Percentiles rank a stretch among this genome's conserved stretches.
phyloP scores from a whole-genome alignment of 148 eudicot genomes.

The Silene conica region DNA sequence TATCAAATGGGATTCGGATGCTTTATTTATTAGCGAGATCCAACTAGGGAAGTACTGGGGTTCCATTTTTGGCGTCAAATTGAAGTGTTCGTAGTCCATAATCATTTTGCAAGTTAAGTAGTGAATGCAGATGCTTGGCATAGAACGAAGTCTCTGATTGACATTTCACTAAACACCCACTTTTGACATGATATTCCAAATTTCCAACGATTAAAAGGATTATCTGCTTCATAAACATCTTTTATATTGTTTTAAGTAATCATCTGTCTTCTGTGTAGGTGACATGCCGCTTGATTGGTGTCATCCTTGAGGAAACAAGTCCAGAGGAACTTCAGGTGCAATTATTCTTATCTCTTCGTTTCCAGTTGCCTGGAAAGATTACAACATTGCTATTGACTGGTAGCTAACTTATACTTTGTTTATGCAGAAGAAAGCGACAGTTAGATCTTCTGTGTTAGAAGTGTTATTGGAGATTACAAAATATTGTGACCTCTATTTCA shows the following conservation, averaged over 20 bases:
- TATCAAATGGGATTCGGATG: neutral
- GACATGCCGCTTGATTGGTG: constrained; percentile 86
- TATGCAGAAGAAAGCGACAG: constrained; percentile 82
- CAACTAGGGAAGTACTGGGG: neutral
- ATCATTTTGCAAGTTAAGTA: no score
- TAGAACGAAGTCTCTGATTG: no score
- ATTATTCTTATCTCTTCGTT: neutral
- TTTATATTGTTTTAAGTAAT: no score
- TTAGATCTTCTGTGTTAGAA: constrained; percentile 82
- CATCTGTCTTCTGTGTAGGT: constrained; percentile 40
- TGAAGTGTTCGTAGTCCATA: no score
- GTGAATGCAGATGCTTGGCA: no score
- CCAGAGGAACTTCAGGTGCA: constrained; percentile 96
- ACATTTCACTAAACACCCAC: neutral
- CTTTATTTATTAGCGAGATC: neutral
- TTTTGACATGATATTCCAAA: neutral
- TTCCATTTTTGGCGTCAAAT: neutral
- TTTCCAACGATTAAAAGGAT: neutral
- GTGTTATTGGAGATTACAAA: constrained; percentile 88
- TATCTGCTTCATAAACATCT: no score
- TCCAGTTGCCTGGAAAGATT: constrained; percentile 9
- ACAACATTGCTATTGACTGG: neutral
- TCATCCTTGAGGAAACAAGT: constrained; percentile 82
- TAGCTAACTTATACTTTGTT: constrained; percentile 10
- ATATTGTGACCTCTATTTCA: constrained; percentile 91